Evolutionary conservation across 305 asterid species (phyloP), one percentile per base, ranked within the genome.

Genomic region (Fraxinus latifolia): DNA sequence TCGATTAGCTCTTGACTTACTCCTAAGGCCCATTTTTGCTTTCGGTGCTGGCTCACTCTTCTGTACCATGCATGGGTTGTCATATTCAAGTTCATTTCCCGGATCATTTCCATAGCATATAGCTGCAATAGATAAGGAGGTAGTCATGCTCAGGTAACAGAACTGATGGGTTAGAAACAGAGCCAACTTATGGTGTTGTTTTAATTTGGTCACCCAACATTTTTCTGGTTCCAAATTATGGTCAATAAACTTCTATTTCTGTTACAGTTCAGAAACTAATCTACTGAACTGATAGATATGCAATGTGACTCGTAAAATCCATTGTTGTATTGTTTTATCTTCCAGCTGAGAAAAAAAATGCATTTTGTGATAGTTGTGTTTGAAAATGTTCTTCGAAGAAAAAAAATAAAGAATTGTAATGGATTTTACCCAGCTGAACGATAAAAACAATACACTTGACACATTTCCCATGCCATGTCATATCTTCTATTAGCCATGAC

Each of bases 1-100:
- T 31, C 83, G 81, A 33, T 79, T 83, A 23, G 74, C 82, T 71
- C 81, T 67, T 3, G 73, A 42, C 47, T 74, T 78, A 12, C 37
- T 80, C 74, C 70, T 88, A 82, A 82, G 77, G 42, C 81, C 65
- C 58, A 79, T 15, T 88, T 77, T 84, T n/a, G 80, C 31, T 68
- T 82, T 84, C 29, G 68, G 29, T 65, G 82, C 67, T 76, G 76
- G 80, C 68, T 84, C 80, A 14, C 82, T 81, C 36, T 39, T 78
- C 39, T n/a, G 25, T 27, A 60, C 78, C 5, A 31, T 6, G 62
- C 3, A 15, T 25, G 77, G 34, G 31, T 78, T 71, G 5, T 81
- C 78, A 1, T 80, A 34, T 79, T 75, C 87, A 47, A 19, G 79
- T 78, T 81, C 88, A 74, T 58, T 23, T 21, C 36, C 85, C 15